These are phyloP conservation scores for Cladobotryum mycophilum DNA, from an alignment of 2,329 filamentous ascomycete species.

Conservation along the genomic window DNA sequence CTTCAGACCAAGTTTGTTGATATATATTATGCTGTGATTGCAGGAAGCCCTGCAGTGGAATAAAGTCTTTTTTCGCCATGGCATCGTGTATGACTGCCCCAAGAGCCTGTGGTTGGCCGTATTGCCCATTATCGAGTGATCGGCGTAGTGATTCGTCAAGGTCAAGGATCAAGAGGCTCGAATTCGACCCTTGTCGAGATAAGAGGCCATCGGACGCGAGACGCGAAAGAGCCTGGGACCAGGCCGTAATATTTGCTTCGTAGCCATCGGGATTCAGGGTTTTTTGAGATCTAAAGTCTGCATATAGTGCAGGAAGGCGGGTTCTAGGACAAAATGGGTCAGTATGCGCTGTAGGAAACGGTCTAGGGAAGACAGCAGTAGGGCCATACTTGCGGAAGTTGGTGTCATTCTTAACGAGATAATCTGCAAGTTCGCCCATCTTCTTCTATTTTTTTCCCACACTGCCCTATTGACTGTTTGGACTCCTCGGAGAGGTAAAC, in stretches of 20 bases:
- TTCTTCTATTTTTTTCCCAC: neutral
- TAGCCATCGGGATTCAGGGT: slow-evolving; percentile 81
- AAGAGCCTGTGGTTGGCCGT: slow-evolving; percentile 74
- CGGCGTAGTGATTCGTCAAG: slow-evolving; percentile 59
- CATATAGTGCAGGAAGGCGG: slow-evolving; percentile 79
- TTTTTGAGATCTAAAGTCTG: slow-evolving; percentile 71
- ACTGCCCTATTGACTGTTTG: neutral
- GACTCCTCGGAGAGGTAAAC: no score
- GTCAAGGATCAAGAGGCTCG: slow-evolving; percentile 46
- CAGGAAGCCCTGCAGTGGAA: slow-evolving; percentile 66
- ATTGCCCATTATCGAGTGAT: slow-evolving; percentile 68
- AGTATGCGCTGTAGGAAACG: neutral
- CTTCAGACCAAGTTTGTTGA: slow-evolving; percentile 58
- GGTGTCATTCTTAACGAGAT: slow-evolving; percentile 53
- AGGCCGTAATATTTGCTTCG: slow-evolving; percentile 70
- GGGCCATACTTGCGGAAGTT: slow-evolving; percentile 51
- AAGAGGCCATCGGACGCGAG: slow-evolving; percentile 58
- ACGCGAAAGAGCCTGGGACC: slow-evolving; percentile 67
- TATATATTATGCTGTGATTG: slow-evolving; percentile 64
- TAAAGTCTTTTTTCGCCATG: slow-evolving; percentile 59
- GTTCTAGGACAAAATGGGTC: slow-evolving; percentile 40
- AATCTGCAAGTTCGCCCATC: slow-evolving; percentile 65
- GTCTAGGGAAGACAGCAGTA: neutral
- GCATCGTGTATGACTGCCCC: slow-evolving; percentile 73
- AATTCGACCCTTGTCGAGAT: slow-evolving; percentile 32